Evolutionary conservation across 2,329 filamentous ascomycete species (phyloP).

Genomic region (Apiospora kogelbergensis): DNA sequence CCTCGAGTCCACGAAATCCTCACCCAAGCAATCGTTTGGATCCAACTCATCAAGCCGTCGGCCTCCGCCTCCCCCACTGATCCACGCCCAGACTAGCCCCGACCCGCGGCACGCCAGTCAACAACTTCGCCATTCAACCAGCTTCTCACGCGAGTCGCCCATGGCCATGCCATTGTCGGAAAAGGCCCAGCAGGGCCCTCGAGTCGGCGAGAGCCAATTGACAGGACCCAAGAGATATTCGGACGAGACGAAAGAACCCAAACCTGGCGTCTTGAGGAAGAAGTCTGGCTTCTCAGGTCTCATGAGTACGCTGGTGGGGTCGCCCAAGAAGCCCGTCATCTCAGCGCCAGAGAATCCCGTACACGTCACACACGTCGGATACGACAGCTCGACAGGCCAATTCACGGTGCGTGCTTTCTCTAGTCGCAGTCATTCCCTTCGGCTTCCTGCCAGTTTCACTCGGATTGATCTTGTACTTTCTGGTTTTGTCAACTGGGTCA

Average conservation of each 20-base stretch:
- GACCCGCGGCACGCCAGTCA: conserved; percentile 55
- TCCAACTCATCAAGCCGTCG: conserved; percentile 25
- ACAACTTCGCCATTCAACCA: conserved; percentile 58
- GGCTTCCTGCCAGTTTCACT: background rate
- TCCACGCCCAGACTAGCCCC: conserved; percentile 49
- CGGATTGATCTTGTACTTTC: background rate
- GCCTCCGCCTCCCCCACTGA: conserved; percentile 31
- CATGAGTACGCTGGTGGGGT: conserved; percentile 79
- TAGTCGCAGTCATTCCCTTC: background rate
- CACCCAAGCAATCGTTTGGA: conserved; percentile 24
- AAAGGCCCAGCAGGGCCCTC: conserved; percentile 40
- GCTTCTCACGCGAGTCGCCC: conserved; percentile 57
- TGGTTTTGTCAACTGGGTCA: background rate
- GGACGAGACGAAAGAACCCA: conserved; percentile 70
- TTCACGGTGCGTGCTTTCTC: conserved; percentile 70
- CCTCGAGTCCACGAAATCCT: conserved; percentile 53
- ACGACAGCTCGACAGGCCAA: conserved; percentile 93
- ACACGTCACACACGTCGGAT: conserved; percentile 96
- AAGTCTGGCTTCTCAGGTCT: conserved; percentile 88
- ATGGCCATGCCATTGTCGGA: conserved; percentile 39
- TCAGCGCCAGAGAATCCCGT: conserved; percentile 98
- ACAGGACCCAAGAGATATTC: conserved; percentile 71
- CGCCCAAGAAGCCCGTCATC: conserved; percentile 87
- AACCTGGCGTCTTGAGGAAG: conserved; percentile 66
- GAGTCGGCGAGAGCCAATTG: conserved; percentile 44